These are phyloP conservation scores for Pinus albicaulis DNA, from an alignment of 75 land plant genomes.

Conservation along the genomic window DNA sequence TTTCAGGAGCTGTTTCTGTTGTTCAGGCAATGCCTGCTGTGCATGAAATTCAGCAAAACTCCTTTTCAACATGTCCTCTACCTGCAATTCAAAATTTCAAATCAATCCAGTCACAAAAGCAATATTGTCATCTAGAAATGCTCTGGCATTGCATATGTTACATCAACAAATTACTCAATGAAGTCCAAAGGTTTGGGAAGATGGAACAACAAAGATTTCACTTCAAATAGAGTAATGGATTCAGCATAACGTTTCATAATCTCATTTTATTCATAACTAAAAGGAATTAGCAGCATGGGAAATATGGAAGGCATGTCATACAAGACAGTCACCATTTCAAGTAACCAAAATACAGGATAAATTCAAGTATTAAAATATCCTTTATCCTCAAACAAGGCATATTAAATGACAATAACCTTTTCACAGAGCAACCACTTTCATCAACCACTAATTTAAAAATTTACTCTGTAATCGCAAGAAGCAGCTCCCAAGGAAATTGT, in stretches of 20 bases:
- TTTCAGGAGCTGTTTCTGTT: constrained; percentile 69
- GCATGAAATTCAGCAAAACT: constrained; percentile 99
- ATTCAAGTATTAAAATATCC: background rate
- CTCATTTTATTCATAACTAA: background rate
- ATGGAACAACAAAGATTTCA: background rate
- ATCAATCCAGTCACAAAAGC: background rate
- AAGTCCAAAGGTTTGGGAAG: background rate
- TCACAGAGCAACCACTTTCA: background rate
- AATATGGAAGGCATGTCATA: background rate
- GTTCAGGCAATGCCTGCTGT: constrained; percentile 90
- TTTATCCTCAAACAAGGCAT: background rate
- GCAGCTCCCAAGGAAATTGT: background rate
- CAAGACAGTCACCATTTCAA: background rate
- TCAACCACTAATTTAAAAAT: background rate
- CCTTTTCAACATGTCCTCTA: constrained; percentile 98
- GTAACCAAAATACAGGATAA: background rate
- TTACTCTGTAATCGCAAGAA: background rate
- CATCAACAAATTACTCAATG: background rate
- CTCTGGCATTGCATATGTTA: background rate
- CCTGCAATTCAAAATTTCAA: constrained; percentile 41
- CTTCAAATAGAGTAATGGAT: background rate
- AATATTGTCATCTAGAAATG: background rate
- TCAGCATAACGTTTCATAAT: background rate
- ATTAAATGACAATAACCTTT: background rate
- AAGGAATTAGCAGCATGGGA: background rate